Conservation (phyloP, 805 yeast species). For the Komagataella populi region DNA sequence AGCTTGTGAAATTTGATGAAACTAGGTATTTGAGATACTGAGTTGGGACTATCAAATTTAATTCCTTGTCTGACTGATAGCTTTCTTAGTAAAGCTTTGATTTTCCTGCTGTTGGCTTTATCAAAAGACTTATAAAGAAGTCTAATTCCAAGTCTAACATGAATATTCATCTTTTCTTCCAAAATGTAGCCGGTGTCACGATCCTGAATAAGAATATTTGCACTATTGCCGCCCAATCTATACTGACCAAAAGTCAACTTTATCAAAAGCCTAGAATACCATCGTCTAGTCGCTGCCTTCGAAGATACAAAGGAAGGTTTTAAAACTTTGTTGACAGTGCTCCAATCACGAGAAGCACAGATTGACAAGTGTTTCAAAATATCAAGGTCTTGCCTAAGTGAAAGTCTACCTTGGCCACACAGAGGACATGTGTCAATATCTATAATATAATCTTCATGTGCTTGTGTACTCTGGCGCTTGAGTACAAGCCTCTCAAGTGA, state of each 20-base stretch:
- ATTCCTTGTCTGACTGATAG: conserved; percentile 71
- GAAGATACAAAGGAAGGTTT: conserved; percentile 66
- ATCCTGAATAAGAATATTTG: conserved; percentile 90
- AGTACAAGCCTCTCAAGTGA: conserved; percentile 28
- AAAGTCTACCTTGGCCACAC: conserved; percentile 50
- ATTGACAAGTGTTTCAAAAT: conserved; percentile 79
- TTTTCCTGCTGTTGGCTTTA: conserved; percentile 39
- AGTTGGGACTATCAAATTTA: conserved; percentile 63
- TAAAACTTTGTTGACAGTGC: conserved; percentile 47
- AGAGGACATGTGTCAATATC: conserved; percentile 67
- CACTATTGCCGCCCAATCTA: conserved; percentile 78
- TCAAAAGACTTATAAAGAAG: conserved; percentile 65
- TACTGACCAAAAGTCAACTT: conserved; percentile 84
- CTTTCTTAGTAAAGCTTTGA: conserved; percentile 46
- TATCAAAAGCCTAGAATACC: conserved; percentile 77
- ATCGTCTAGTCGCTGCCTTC: conserved; percentile 69
- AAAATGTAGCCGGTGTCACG: conserved; percentile 76
- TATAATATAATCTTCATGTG: conserved; percentile 24
- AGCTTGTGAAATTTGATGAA: conserved; percentile 77
- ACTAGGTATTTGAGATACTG: conserved; percentile 54
- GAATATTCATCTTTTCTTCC: conserved; percentile 87
- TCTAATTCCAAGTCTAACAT: conserved; percentile 79
- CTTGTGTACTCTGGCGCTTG: conserved; percentile 3
- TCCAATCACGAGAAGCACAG: conserved; percentile 72
- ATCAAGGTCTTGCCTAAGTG: conserved; percentile 43